Evolutionary conservation across 805 yeast genomes (phyloP).

Genomic region (Saccharomycopsis lassenensis): DNA sequence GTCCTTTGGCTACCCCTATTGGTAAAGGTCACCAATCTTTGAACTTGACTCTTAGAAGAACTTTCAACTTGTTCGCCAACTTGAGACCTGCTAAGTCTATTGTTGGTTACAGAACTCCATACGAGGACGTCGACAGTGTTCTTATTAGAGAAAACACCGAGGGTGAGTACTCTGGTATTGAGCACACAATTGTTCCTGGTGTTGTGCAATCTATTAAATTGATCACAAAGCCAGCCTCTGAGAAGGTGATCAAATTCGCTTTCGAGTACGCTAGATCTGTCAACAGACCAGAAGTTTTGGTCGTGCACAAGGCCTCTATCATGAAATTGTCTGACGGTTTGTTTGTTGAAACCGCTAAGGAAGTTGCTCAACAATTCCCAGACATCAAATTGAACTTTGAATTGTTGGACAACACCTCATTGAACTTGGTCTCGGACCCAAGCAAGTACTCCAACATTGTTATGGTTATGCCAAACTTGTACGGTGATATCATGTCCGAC

Average conservation of each 20-base stretch:
- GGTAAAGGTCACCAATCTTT: slow-evolving; percentile 98
- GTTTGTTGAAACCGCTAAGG: slow-evolving; percentile 84
- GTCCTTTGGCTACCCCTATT: slow-evolving; percentile 97
- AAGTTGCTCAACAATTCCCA: slow-evolving; percentile 74
- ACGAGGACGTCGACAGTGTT: slow-evolving; percentile 76
- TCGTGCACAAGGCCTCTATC: slow-evolving; percentile 97
- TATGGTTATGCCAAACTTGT: slow-evolving; percentile 97
- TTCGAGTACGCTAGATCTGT: slow-evolving; percentile 90
- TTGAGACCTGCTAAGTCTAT: slow-evolving; percentile 94
- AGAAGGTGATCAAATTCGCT: slow-evolving; percentile 93
- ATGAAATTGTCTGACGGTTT: slow-evolving; percentile 98
- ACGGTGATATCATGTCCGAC: slow-evolving; percentile 98
- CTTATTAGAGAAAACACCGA: slow-evolving; percentile 98
- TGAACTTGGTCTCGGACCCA: slow-evolving; percentile 86
- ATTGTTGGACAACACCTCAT: slow-evolving; percentile 90
- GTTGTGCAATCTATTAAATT: slow-evolving; percentile 96
- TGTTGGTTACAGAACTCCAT: slow-evolving; percentile 88
- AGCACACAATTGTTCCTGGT: slow-evolving; percentile 96
- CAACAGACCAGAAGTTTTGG: slow-evolving; percentile 79
- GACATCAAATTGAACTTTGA: slow-evolving; percentile 75
- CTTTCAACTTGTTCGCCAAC: slow-evolving; percentile 92
- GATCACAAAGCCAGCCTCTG: slow-evolving; percentile 93
- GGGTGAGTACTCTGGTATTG: slow-evolving; percentile 99
- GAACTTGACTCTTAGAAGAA: slow-evolving; percentile 94
- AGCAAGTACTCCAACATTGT: slow-evolving; percentile 77